Evolutionary conservation across 495 filamentous ascomycete genomes (phyloP).

Genomic region (Lentithecium fluviatile): DNA sequence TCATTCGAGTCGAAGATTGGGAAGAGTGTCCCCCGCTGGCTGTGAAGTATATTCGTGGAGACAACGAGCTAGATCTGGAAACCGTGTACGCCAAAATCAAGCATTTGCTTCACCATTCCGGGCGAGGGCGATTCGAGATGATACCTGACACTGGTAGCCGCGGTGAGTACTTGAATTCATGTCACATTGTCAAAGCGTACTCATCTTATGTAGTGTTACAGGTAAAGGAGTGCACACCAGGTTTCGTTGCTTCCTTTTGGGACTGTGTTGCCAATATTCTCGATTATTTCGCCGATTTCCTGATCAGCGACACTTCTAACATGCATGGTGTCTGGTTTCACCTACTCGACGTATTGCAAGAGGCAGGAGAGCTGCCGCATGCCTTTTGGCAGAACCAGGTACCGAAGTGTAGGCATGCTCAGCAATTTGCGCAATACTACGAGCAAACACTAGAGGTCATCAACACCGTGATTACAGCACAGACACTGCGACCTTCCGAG

Average conservation of each 20-base stretch:
- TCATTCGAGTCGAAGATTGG: slow-evolving; percentile 11
- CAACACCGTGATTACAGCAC: background rate
- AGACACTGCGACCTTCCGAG: too few species aligned
- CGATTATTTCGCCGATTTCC: slow-evolving; percentile 17
- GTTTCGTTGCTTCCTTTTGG: slow-evolving; percentile 5
- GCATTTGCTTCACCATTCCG: background rate
- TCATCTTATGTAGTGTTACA: background rate
- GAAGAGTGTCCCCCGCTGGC: background rate
- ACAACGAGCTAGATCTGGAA: slow-evolving; percentile 4
- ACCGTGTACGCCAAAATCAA: background rate
- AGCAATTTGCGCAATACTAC: background rate
- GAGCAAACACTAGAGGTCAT: slow-evolving; percentile 1
- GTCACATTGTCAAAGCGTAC: background rate
- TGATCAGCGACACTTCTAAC: background rate
- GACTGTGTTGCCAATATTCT: background rate
- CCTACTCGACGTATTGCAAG: slow-evolving; percentile 3
- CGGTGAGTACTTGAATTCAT: background rate
- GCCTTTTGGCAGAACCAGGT: background rate
- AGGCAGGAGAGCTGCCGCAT: background rate
- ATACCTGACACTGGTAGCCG: background rate
- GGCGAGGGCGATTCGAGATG: background rate
- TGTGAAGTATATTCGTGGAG: background rate
- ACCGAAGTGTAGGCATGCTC: slow-evolving; percentile 1
- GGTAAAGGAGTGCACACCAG: background rate
- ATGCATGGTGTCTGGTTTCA: slow-evolving; percentile 13